Evolutionary conservation across 2,329 filamentous ascomycete genomes (phyloP).

Genomic region (Fusarium stilboides): DNA sequence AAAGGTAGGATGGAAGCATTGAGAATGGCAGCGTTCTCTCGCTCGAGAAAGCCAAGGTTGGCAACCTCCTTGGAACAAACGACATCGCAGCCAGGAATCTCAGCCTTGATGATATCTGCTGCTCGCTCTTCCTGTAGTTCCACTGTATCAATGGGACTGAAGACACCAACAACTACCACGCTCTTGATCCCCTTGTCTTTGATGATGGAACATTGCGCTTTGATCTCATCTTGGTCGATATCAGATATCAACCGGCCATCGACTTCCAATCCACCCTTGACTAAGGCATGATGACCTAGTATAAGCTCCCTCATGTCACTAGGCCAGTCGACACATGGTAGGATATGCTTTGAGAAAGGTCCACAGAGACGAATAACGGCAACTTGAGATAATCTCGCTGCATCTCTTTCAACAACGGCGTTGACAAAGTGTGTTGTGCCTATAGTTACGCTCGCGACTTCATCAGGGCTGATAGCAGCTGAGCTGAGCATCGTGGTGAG

Average conservation of each 20-base stretch:
- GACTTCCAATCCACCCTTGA: constrained; percentile 67
- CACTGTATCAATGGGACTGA: constrained; percentile 67
- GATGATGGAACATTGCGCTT: constrained; percentile 58
- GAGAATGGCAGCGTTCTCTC: constrained; percentile 76
- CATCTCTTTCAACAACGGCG: constrained; percentile 69
- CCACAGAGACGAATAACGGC: constrained; percentile 70
- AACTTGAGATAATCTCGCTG: constrained; percentile 63
- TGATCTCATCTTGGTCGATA: constrained; percentile 61
- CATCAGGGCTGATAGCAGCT: constrained; percentile 51
- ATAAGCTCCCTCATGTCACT: constrained; percentile 63
- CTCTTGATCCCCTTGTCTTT: constrained; percentile 60
- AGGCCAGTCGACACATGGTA: constrained; percentile 69
- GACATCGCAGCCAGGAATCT: constrained; percentile 61
- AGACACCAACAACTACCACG: constrained; percentile 66
- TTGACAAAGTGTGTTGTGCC: constrained; percentile 73
- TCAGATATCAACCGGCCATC: constrained; percentile 64
- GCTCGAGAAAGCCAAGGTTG: constrained; percentile 70
- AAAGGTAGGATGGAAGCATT: constrained; percentile 74
- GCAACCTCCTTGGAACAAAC: constrained; percentile 68
- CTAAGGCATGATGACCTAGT: constrained; percentile 60
- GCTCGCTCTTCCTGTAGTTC: constrained; percentile 65
- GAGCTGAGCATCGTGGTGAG: constrained; percentile 61
- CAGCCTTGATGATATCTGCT: constrained; percentile 58
- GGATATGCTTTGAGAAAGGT: constrained; percentile 66
- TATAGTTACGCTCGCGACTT: constrained; percentile 66